Evolutionary conservation across 352 stramenopile species (phyloP).

Genomic region (Pythium aristosporum): DNA sequence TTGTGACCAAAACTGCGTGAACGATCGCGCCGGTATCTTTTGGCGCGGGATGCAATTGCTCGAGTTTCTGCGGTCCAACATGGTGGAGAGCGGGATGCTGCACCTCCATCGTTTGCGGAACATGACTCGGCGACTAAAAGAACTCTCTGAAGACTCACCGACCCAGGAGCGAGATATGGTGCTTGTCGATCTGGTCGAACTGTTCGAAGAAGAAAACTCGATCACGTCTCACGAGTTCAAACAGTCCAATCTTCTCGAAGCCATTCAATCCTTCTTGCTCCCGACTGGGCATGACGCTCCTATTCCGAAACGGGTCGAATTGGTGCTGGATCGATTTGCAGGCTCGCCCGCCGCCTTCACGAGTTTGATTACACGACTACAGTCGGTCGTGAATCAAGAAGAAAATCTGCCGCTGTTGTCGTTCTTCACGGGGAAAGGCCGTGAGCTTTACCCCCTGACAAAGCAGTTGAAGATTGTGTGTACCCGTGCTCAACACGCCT

Average conservation of each 20-base stretch:
- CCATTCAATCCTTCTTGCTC: slow-evolving; percentile 55
- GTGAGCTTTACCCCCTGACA: slow-evolving; percentile 75
- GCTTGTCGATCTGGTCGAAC: slow-evolving; percentile 68
- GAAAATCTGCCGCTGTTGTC: slow-evolving; percentile 62
- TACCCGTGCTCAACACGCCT: slow-evolving; percentile 4
- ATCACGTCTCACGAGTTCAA: slow-evolving; percentile 88
- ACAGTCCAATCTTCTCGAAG: slow-evolving; percentile 69
- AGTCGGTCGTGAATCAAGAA: slow-evolving; percentile 77
- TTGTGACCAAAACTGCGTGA: not conserved
- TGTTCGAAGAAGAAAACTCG: slow-evolving; percentile 72
- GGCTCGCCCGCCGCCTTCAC: slow-evolving; percentile 48
- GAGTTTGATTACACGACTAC: slow-evolving; percentile 57
- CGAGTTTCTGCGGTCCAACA: slow-evolving; percentile 55
- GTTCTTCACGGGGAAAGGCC: slow-evolving; percentile 63
- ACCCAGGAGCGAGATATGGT: slow-evolving; percentile 48
- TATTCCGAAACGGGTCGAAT: slow-evolving; percentile 28
- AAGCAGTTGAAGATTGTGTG: slow-evolving; percentile 62
- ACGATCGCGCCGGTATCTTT: slow-evolving; percentile 34
- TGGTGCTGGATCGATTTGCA: slow-evolving; percentile 38
- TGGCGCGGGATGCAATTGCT: slow-evolving; percentile 48
- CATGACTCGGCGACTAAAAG: slow-evolving; percentile 54
- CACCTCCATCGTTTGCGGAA: slow-evolving; percentile 77
- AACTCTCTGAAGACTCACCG: slow-evolving; percentile 32
- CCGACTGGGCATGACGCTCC: slow-evolving; percentile 33
- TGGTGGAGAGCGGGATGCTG: slow-evolving; percentile 75